Evolutionary conservation across 495 filamentous ascomycete species (phyloP).

Genomic region (Hypoxylon lienhwacheense): DNA sequence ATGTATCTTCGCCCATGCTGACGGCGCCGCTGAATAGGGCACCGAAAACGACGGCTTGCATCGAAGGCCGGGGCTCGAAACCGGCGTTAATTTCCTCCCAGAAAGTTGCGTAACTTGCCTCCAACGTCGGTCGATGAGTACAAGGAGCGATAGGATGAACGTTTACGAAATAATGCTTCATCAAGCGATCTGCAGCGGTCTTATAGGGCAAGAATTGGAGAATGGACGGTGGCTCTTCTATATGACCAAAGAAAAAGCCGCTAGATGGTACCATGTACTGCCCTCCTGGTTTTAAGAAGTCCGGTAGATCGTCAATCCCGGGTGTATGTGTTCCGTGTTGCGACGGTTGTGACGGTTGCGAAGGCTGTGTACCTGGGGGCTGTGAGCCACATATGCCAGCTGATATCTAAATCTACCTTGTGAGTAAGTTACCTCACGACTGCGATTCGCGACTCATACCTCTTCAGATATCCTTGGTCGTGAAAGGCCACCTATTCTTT

Average conservation of each 20-base stretch:
- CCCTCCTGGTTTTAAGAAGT: slow-evolving; percentile 54
- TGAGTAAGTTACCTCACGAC: slow-evolving; percentile 2
- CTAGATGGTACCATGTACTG: slow-evolving; percentile 62
- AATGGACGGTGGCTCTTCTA: slow-evolving; percentile 49
- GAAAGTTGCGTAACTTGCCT: slow-evolving; percentile 61
- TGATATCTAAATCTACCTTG: slow-evolving; percentile 29
- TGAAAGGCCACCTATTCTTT: slow-evolving; percentile 65
- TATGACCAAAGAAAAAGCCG: slow-evolving; percentile 66
- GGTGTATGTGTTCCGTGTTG: slow-evolving; percentile 20
- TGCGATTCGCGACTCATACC: slow-evolving; percentile 43
- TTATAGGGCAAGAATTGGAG: slow-evolving; percentile 59
- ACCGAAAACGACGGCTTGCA: slow-evolving; percentile 67
- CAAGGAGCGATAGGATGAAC: slow-evolving; percentile 68
- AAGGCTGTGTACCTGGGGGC: slow-evolving; percentile 10
- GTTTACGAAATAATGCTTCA: slow-evolving; percentile 64
- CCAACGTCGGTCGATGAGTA: slow-evolving; percentile 66
- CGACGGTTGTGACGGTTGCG: slow-evolving; percentile 16
- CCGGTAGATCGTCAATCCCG: slow-evolving; percentile 39
- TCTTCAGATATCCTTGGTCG: slow-evolving; percentile 67
- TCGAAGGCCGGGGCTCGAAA: slow-evolving; percentile 61
- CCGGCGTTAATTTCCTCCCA: slow-evolving; percentile 60
- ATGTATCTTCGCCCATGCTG: slow-evolving; percentile 58
- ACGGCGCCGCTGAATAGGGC: slow-evolving; percentile 68
- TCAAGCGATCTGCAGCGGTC: slow-evolving; percentile 55
- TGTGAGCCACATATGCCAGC: slow-evolving; percentile 30